Base-by-base conservation (phyloP, 495 filamentous ascomycete species). In the Aspergillus cavernicola region DNA sequence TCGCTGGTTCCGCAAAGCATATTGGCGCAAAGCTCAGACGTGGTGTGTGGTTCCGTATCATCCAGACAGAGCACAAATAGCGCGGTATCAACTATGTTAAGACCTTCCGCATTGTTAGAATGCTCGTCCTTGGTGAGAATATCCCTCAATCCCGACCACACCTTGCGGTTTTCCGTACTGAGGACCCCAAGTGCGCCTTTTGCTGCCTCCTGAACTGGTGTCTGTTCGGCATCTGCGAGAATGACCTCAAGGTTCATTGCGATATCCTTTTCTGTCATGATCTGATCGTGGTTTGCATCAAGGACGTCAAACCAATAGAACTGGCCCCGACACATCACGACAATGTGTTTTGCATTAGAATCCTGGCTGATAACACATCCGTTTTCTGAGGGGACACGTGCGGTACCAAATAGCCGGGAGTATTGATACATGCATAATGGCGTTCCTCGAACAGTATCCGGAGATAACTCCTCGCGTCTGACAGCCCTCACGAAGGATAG, bases 291-390 rank as follows among this genome's bases (percentile, higher is more conserved):
- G 64, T 95, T 93, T 59, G 93, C 88, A 59, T 98, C 93, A 16
- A 98, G 73, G 2, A 96, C 92, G 68, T 98, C 93, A 61, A 97
- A 98, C 92, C 93, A 98, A 63, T 98, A 98, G 71, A 97, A 95
- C 58, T 98, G 93, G 10, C 95, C 95, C 57, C 90, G 88, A 62
- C 90, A 96, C 67, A 97, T 75, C 20, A 97, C 88, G n/a, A 96
- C 87, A 38, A 97, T 76, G 67, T 98, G 93, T 71, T 88, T 95
- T 13, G 91, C 85, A 3, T 80, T 80, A 1, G 89, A 86, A 64
- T 97, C 91, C 64, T 96, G 92, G 56, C 90, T 90, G 65, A 98
- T 98, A 50, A 96, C 85, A 64, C 93, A 98, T 9, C 93, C 93
- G 67, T 92, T 88, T 28, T 96, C 90, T 23, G 93, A 97, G 0